Evolutionary conservation across 1,284 basidiomycete genomes (phyloP).

Genomic region (Leccinum laetum): DNA sequence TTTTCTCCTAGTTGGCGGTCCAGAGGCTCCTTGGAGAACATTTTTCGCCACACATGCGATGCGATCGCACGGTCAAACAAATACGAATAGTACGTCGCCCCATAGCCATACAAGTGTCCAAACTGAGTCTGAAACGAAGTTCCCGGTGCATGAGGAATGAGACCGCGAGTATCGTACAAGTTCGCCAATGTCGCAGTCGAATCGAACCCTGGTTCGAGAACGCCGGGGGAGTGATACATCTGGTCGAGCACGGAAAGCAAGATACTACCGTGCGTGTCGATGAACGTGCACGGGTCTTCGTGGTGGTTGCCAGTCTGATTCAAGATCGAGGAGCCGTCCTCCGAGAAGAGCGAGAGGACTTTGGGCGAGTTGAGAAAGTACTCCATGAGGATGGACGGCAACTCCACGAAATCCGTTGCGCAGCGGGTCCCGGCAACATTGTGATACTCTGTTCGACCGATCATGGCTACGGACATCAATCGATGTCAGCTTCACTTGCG

Average conservation of each 20-base stretch:
- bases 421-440: slow-evolving; percentile 99
- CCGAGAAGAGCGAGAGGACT: slow-evolving; percentile 78
- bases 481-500: slow-evolving; percentile 17
- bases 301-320: slow-evolving; percentile 57
- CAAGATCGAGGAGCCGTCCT: slow-evolving; percentile 41
- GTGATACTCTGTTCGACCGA: slow-evolving; percentile 93
- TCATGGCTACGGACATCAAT: slow-evolving; percentile 73
- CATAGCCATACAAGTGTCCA: slow-evolving; percentile 95
- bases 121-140: slow-evolving; percentile 97
- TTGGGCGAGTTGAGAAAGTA: slow-evolving; percentile 87
- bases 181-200: slow-evolving; percentile 68
- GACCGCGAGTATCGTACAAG: slow-evolving; percentile 68
- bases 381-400: slow-evolving; percentile 99
- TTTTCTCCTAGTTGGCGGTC: slow-evolving; percentile 70
- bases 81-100: slow-evolving; percentile 98
- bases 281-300: slow-evolving; percentile 70
- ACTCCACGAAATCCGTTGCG: slow-evolving; percentile 97
- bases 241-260: slow-evolving; percentile 91
- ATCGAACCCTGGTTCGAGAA: slow-evolving; percentile 59
- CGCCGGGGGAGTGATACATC: slow-evolving; percentile 77
- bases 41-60: slow-evolving; percentile 79
- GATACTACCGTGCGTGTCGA: slow-evolving; percentile 92
- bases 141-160: slow-evolving; percentile 79
- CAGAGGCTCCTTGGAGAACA: slow-evolving; percentile 72
- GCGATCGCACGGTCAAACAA: slow-evolving; percentile 97